A percentile compares a stretch with the other conserved stretches of the same genome.
Conservation (phyloP, 148 eudicot genomes). For the Fagopyrum esculentum region DNA sequence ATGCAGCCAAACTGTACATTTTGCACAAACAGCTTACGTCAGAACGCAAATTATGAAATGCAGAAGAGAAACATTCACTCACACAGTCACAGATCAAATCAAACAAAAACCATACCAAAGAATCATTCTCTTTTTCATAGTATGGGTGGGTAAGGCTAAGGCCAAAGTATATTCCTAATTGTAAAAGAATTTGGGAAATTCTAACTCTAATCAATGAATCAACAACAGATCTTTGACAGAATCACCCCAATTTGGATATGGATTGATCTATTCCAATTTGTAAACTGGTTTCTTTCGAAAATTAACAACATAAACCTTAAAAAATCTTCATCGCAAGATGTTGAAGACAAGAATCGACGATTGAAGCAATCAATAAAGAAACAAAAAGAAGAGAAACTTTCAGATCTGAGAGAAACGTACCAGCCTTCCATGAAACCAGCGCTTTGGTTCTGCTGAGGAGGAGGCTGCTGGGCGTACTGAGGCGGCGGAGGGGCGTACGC, state of each 20-base stretch:
- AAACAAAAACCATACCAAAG: background rate
- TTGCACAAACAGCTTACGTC: background rate
- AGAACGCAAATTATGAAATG: background rate
- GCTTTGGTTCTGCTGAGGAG: slow-evolving; percentile 12
- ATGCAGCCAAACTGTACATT: slow-evolving; percentile 11
- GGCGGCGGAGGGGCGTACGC: slow-evolving; percentile 18
- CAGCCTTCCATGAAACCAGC: slow-evolving; percentile 10
- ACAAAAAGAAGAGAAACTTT: background rate
- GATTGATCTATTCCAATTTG: background rate
- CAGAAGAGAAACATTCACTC: background rate
- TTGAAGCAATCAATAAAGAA: background rate
- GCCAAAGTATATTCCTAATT: background rate
- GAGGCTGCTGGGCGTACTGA: slow-evolving; percentile 10
- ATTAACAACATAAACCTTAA: background rate
- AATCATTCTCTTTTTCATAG: background rate
- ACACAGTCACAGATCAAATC: background rate
- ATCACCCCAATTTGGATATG: background rate
- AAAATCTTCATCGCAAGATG: no score
- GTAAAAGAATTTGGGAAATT: background rate
- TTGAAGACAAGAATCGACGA: background rate
- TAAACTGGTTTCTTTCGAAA: background rate
- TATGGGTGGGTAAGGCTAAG: background rate
- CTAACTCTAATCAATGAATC: background rate
- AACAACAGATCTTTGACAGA: background rate
- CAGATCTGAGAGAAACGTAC: background rate